These are phyloP conservation scores for Cryptococcus floricola DNA, from an alignment of 1,284 basidiomycete genomes.

Conservation along the genomic window DNA sequence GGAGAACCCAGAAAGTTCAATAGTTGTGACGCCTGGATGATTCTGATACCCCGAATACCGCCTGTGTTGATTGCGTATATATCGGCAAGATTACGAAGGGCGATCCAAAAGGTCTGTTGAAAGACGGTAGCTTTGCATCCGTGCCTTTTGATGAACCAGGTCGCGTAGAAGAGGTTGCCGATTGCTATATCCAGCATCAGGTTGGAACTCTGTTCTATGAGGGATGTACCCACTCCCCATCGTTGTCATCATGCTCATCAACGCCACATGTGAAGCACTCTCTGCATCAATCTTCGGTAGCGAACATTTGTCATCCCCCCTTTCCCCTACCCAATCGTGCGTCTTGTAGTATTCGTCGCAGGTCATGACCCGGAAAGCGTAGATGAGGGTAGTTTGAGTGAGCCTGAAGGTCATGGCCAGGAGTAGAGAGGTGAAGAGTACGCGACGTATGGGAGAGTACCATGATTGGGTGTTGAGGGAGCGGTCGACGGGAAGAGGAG, in stretches of 20 bases:
- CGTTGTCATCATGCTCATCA: slow-evolving; percentile 35
- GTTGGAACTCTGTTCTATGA: too few relatives aligned
- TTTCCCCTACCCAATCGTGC: slow-evolving; percentile 11
- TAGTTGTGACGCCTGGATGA: slow-evolving; percentile 41
- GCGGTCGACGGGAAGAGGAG: too few relatives aligned
- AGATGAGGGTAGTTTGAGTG: slow-evolving; percentile 46
- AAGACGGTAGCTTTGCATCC: slow-evolving; percentile 44
- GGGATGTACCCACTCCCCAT: slow-evolving; percentile 25
- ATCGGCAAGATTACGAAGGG: slow-evolving; percentile 40
- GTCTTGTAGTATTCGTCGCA: slow-evolving; percentile 43
- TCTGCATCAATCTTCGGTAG: slow-evolving; percentile 28
- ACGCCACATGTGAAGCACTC: slow-evolving; percentile 29
- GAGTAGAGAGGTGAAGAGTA: slow-evolving; percentile 37
- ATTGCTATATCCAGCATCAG: slow-evolving; percentile 20
- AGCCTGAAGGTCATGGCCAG: slow-evolving; percentile 37
- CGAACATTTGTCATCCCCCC: slow-evolving; percentile 31
- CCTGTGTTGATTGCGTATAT: slow-evolving; percentile 37
- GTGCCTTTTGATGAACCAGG: slow-evolving; percentile 33
- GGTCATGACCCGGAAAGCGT: slow-evolving; percentile 41
- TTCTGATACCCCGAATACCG: slow-evolving; percentile 26
- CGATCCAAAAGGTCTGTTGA: slow-evolving; percentile 43
- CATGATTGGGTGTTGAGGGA: neutral
- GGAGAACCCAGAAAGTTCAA: slow-evolving; percentile 44
- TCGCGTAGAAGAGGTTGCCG: slow-evolving; percentile 44
- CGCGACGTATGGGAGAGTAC: slow-evolving; percentile 28